Evolutionary conservation across 192 early-diverging fungal genomes (phyloP).

Genomic region (Gaertneriomyces semiglobifer): DNA sequence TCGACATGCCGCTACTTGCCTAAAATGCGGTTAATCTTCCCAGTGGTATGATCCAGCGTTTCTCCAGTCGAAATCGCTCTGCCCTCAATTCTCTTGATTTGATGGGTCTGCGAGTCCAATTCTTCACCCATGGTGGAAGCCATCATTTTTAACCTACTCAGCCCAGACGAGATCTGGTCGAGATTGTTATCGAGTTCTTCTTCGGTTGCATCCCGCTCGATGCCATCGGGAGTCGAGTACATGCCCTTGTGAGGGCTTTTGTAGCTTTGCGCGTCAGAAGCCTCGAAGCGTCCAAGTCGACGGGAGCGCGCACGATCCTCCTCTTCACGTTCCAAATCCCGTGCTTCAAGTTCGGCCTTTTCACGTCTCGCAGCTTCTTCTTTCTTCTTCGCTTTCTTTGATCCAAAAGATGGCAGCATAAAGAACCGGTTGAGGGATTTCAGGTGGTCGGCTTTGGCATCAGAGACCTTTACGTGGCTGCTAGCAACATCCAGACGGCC

Average conservation of each 20-base stretch:
- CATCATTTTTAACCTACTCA: slow-evolving; percentile 50
- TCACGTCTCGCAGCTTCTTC: slow-evolving; percentile 35
- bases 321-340: slow-evolving; percentile 16
- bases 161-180: slow-evolving; percentile 43
- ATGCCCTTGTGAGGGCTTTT: background rate
- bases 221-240: slow-evolving; percentile 46
- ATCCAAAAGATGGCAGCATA: slow-evolving; percentile 53
- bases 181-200: slow-evolving; percentile 55
- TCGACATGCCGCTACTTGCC: too few species aligned
- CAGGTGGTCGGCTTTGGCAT: slow-evolving; percentile 49
- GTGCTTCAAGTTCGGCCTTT: slow-evolving; percentile 28
- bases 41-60: slow-evolving; percentile 29
- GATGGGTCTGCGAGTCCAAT: slow-evolving; percentile 34
- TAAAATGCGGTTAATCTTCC: slow-evolving; percentile 20
- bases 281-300: slow-evolving; percentile 8
- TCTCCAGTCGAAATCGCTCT: slow-evolving; percentile 36
- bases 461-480: slow-evolving; percentile 39
- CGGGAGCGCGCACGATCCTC: slow-evolving; percentile 19
- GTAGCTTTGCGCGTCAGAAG: background rate
- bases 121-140: slow-evolving; percentile 48
- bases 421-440: slow-evolving; percentile 55
- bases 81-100: slow-evolving; percentile 36
- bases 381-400: slow-evolving; percentile 37
- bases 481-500: slow-evolving; percentile 41
- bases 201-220: slow-evolving; percentile 48